Base-by-base conservation (phyloP, 2,329 filamentous ascomycete species). In the Orbilia blumenaviensis region DNA sequence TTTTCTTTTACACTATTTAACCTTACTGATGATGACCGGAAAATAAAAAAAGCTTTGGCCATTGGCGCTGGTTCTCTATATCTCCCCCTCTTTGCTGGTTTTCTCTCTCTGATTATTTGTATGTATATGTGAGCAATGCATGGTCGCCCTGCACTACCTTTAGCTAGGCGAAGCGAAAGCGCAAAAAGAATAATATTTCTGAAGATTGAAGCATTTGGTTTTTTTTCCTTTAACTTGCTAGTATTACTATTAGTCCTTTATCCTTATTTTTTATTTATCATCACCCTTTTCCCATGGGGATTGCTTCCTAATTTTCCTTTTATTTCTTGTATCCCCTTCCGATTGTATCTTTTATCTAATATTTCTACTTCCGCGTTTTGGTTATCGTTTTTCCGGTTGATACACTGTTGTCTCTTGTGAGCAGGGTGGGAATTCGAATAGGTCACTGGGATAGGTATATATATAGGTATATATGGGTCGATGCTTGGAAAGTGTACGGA, bases 401-500 rank as follows among this genome's bases (percentile, higher is more conserved):
- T 50, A 7, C 18, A 6, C 46, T 18, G n/a, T 48, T n/a, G 6
- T 6, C n/a, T n/a, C n/a, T n/a, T n/a, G n/a, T n/a, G n/a, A n/a
- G n/a, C n/a, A n/a, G n/a, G n/a, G n/a, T n/a, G n/a, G n/a, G n/a
- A n/a, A n/a, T n/a, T n/a, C n/a, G n/a, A n/a, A n/a, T n/a, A n/a
- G n/a, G n/a, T n/a, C n/a, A n/a, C n/a, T n/a, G n/a, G n/a, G n/a
- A n/a, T n/a, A n/a, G n/a, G n/a, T n/a, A n/a, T n/a, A n/a, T n/a
- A n/a, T n/a, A n/a, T n/a, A n/a, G n/a, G n/a, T n/a, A n/a, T n/a
- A n/a, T n/a, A n/a, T n/a, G n/a, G n/a, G n/a, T n/a, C n/a, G n/a
- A n/a, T n/a, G n/a, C n/a, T 54, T 54, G n/a, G 34, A 54, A 54
- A 54, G 48, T 54, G 48, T 54, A 54, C 12, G 34, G 32, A 54